Base-by-base conservation (phyloP, 352 stramenopile species). In the Phytopythium aichiense region DNA sequence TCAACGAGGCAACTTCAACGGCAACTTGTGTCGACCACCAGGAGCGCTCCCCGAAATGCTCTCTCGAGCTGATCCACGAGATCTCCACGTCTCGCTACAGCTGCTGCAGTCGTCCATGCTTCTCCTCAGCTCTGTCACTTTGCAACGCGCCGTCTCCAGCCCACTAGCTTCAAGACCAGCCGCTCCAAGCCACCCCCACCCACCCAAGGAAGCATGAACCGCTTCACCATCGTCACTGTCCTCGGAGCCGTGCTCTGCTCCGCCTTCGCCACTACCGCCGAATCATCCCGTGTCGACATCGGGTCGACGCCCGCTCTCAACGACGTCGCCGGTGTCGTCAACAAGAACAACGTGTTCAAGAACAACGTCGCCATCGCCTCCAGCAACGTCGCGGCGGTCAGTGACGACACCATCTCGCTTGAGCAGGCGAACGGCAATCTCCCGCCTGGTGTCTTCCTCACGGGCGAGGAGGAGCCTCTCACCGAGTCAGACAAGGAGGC, bases 381-480 rank as follows among this genome's bases (percentile, higher is more conserved):
- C 22, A 58, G 33, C 53, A 48, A 30, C n/a, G 12, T 58, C 12
- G 33, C 40, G 2, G 20, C 40, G 18, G 18, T 28, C 40, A 31
- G 33, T 12, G 35, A 58, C 37, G 56, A 55, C 28, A 35, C n/a
- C 9, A 18, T 54, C 22, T 33, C n/a, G 22, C 18, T 54, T 18
- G 16, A 54, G 12, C 16, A 54, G 25, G 48, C 22, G 9, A 20
- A 8, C 43, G 22, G 22, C 25, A 23, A 54, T 9, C 22, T 61
- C 0, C 66, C 61, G 0, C 16, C 60, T 50, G 65, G 61, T 38
- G 60, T 71, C 35, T 56, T 43, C 18, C n/a, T 71, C 7, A 35
- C 63, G 33, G 61, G 60, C 25, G 50, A 37, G 9, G 31, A 67
- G 15, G 60, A 65, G 23, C 60, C 56, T 8, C 42, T 68, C 22